phyloP scores from a whole-genome alignment of 2,329 filamentous ascomycete species.

The Penicillium sp. region DNA sequence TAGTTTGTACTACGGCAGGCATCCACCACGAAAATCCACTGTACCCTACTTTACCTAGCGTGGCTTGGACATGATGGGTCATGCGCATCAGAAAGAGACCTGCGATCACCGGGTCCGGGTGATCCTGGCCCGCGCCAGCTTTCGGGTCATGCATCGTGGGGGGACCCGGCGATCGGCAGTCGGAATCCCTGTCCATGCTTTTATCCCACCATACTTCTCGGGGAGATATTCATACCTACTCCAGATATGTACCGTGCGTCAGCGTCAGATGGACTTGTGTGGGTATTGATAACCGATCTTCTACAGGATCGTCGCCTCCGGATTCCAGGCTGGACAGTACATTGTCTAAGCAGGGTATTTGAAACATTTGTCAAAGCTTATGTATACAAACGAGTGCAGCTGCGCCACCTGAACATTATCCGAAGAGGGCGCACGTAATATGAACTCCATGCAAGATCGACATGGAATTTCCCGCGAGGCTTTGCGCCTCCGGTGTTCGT shows the following conservation, averaged over 20 bases:
- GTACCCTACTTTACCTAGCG: neutral
- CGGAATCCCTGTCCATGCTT: conserved; percentile 4
- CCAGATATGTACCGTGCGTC: neutral
- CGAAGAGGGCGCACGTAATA: neutral
- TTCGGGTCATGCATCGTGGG: conserved; percentile 4
- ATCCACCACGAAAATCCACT: neutral
- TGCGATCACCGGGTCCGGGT: conserved; percentile 3
- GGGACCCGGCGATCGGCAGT: conserved; percentile 12
- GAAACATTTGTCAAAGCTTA: conserved; percentile 3
- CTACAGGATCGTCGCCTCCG: neutral
- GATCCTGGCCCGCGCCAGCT: conserved; percentile 6
- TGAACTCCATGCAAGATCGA: conserved; percentile 3
- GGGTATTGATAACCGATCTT: neutral
- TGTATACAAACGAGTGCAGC: conserved; percentile 12
- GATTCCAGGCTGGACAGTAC: neutral
- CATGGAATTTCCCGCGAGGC: neutral
- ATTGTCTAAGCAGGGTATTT: neutral
- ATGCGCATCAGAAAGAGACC: conserved; percentile 1
- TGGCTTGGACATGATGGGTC: neutral
- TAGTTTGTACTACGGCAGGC: neutral
- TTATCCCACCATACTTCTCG: neutral
- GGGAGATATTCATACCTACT: neutral
- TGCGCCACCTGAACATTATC: neutral
- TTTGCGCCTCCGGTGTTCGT: neutral
- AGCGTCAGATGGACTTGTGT: neutral